Evolutionary conservation across 2,329 filamentous ascomycete species (phyloP).

Genomic region (Colletotrichum sp.): DNA sequence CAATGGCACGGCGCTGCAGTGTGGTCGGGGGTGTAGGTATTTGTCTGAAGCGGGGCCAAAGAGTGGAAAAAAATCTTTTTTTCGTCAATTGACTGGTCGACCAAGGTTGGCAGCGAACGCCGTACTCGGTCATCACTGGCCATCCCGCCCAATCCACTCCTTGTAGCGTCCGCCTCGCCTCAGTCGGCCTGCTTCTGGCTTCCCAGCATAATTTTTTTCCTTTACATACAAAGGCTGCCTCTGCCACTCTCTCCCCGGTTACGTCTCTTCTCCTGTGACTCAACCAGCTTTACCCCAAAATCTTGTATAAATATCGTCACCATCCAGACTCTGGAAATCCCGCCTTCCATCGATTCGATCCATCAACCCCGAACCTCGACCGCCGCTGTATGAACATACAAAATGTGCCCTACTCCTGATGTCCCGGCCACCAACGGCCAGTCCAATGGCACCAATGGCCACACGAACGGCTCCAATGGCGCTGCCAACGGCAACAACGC

Average conservation of each 20-base stretch:
- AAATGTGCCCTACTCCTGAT: slow-evolving; percentile 23
- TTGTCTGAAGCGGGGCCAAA: slow-evolving; percentile 18
- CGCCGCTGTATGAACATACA: slow-evolving; percentile 12
- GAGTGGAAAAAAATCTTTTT: slow-evolving; percentile 19
- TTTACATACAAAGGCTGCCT: not conserved
- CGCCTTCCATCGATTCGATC: not conserved
- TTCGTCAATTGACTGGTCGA: slow-evolving; percentile 12
- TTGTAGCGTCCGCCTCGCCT: slow-evolving; percentile 19
- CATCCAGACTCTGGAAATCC: not conserved
- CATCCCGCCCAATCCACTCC: slow-evolving; percentile 23
- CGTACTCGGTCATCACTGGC: slow-evolving; percentile 22
- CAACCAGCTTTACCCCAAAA: not conserved
- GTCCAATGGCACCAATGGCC: slow-evolving; percentile 18
- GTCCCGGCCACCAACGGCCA: slow-evolving; percentile 21
- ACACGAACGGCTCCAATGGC: slow-evolving; percentile 16
- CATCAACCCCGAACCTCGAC: not conserved
- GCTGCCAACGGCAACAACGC: slow-evolving; percentile 13
- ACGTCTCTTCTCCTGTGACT: slow-evolving; percentile 11
- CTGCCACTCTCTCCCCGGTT: not conserved
- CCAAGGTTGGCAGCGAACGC: slow-evolving; percentile 9
- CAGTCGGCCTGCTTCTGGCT: not conserved
- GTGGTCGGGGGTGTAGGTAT: not conserved
- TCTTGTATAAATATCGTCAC: slow-evolving; percentile 7
- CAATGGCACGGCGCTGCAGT: slow-evolving; percentile 8
- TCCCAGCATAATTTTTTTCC: not conserved